phyloP scores from a whole-genome alignment of 805 yeast species.

The Hanseniaspora clermontiae region DNA sequence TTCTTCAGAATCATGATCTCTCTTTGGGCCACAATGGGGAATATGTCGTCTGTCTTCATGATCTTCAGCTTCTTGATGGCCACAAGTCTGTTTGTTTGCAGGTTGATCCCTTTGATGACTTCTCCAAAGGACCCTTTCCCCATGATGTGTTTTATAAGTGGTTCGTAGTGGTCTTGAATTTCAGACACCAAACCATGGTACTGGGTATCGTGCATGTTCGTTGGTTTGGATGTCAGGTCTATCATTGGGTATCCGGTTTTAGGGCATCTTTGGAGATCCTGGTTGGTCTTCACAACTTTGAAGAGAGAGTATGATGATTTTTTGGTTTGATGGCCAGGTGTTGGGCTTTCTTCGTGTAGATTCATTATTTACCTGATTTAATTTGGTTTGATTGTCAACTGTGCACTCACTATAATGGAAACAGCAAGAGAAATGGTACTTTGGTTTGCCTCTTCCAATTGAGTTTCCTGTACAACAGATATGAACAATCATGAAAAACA shows the following conservation, averaged over 20 bases:
- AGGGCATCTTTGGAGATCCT: neutral
- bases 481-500: too few species aligned
- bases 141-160: constrained; percentile 29
- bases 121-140: constrained; percentile 88
- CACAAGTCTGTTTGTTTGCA: constrained; percentile 43
- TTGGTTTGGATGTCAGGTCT: neutral
- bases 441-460: too few species aligned
- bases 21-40: constrained; percentile 89
- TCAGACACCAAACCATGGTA: constrained; percentile 3
- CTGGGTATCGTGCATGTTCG: neutral
- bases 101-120: constrained; percentile 60
- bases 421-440: too few species aligned
- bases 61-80: constrained; percentile 81
- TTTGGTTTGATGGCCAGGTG: neutral
- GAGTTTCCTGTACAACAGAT: too few species aligned
- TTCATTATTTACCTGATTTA: neutral
- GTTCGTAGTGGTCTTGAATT: constrained; percentile 7
- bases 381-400: too few species aligned
- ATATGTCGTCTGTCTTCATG: constrained; percentile 37
- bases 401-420: too few species aligned
- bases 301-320: constrained; percentile 1
- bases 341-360: neutral
- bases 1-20: constrained; percentile 74
- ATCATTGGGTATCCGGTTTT: constrained; percentile 1
- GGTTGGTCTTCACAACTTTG: constrained; percentile 6